Conservation (phyloP, 1,284 basidiomycete species). For the Malassezia brasiliensis region DNA sequence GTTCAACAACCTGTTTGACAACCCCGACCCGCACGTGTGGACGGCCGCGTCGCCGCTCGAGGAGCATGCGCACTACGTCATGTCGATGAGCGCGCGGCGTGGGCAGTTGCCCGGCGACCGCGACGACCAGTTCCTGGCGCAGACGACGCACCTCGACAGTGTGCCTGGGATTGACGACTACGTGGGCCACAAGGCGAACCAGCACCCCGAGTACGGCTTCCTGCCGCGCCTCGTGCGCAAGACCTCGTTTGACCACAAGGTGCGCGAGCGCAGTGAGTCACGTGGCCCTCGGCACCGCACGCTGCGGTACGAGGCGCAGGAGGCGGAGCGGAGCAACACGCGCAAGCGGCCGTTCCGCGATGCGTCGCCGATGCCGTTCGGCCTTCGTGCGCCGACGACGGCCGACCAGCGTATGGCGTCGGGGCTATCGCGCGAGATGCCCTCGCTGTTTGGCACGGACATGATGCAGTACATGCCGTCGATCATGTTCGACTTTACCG, state of each 20-base stretch:
- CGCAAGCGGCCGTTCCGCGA: constrained; percentile 40
- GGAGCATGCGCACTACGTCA: constrained; percentile 14
- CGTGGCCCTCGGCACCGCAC: constrained; percentile 22
- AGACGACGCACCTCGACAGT: constrained; percentile 31
- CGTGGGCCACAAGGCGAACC: constrained; percentile 39
- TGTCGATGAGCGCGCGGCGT: constrained; percentile 14
- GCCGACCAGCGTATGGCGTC: constrained; percentile 43
- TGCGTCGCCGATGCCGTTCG: constrained; percentile 34
- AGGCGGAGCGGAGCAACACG: neutral
- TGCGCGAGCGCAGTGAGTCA: constrained; percentile 39
- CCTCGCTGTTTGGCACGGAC: constrained; percentile 22
- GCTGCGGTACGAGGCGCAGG: neutral
- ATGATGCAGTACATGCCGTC: constrained; percentile 29
- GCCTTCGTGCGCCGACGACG: constrained; percentile 29
- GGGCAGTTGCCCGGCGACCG: constrained; percentile 27
- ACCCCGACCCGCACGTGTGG: constrained; percentile 11
- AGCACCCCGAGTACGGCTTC: constrained; percentile 47
- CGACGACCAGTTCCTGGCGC: constrained; percentile 28
- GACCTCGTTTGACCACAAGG: constrained; percentile 48
- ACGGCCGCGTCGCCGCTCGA: constrained; percentile 6
- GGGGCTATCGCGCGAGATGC: constrained; percentile 40
- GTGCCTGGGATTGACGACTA: constrained; percentile 45
- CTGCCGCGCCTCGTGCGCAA: constrained; percentile 44
- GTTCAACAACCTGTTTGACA: constrained; percentile 35
- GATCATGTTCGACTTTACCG: constrained; percentile 30